A percentile compares a stretch with the other conserved stretches of the same genome.
phyloP scores from a whole-genome alignment of 495 filamentous ascomycete species.

The Recurvomyces mirabilis region DNA sequence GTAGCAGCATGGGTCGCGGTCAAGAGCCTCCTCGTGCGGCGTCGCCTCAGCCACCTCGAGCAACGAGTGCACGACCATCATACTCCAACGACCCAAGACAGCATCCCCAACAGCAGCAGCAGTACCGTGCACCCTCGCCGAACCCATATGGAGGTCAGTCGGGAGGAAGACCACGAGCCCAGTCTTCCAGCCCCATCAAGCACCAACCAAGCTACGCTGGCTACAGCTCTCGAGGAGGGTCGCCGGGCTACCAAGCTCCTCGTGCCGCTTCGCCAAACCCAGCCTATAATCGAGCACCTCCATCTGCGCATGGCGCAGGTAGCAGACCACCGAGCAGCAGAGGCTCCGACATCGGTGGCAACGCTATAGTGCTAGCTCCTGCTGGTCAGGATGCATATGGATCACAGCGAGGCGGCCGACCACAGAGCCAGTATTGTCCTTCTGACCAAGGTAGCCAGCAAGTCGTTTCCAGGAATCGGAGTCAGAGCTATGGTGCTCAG shows the following conservation, averaged over 20 bases:
- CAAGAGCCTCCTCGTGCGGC: constrained; percentile 10
- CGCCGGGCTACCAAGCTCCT: constrained; percentile 23
- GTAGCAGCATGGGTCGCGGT: constrained; percentile 9
- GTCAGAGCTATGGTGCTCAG: constrained; percentile 66
- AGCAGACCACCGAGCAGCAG: constrained; percentile 17
- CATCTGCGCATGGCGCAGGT: constrained; percentile 3
- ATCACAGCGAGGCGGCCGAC: constrained; percentile 16
- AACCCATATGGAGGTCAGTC: constrained; percentile 21
- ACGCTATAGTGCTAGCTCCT: constrained; percentile 60
- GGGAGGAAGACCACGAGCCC: constrained; percentile 25
- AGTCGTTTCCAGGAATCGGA: constrained; percentile 47
- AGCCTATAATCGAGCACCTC: constrained; percentile 10
- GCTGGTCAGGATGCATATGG: constrained; percentile 31
- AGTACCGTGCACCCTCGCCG: constrained; percentile 21
- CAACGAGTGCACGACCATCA: constrained; percentile 27
- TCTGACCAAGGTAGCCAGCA: constrained; percentile 35
- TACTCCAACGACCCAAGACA: constrained; percentile 35
- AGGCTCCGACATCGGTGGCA: constrained; percentile 37
- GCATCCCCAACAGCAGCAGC: constrained; percentile 36
- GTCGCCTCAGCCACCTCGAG: constrained; percentile 21
- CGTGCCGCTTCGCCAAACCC: constrained; percentile 26
- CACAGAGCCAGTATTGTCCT: constrained; percentile 49
- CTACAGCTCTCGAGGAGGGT: constrained; percentile 42
- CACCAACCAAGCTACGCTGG: constrained; percentile 46
- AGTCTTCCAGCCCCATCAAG: constrained; percentile 39